Conservation (phyloP, 306 rosid genomes). For the Glycine soja region DNA sequence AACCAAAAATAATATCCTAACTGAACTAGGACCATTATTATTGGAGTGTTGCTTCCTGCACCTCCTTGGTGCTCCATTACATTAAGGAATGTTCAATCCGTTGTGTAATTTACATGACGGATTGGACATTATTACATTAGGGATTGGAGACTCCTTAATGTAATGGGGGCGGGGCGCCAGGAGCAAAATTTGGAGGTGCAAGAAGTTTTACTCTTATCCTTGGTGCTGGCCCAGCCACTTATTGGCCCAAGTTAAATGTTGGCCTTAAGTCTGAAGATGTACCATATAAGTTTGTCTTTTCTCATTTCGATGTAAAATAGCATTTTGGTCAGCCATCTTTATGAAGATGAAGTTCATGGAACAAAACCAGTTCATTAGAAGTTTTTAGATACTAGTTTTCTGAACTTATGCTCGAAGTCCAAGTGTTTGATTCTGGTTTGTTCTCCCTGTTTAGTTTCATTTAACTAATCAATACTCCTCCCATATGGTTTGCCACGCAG, state of each 20-base stretch:
- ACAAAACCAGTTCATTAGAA: conserved; percentile 19
- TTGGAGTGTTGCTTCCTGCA: no score
- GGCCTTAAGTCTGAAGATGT: conserved; percentile 1
- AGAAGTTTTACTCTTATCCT: not conserved
- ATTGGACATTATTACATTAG: no score
- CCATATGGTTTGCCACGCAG: not conserved
- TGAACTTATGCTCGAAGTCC: conserved; percentile 26
- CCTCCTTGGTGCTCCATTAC: no score
- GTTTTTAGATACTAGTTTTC: conserved; percentile 4
- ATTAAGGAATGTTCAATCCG: no score
- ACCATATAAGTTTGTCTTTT: not conserved
- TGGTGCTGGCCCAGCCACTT: conserved; percentile 21
- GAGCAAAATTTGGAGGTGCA: no score
- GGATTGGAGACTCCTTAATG: no score
- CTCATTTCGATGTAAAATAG: not conserved
- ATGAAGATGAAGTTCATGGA: conserved; percentile 29
- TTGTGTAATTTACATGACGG: no score
- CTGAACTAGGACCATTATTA: not conserved
- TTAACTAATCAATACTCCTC: not conserved
- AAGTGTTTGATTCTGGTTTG: conserved; percentile 18
- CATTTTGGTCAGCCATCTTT: conserved; percentile 15
- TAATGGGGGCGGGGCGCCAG: no score
- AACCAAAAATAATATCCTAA: not conserved
- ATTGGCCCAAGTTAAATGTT: conserved; percentile 25
- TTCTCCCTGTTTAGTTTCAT: conserved; percentile 28